phyloP scores from a whole-genome alignment of 352 stramenopile species.

The Ophiocytium majus region DNA sequence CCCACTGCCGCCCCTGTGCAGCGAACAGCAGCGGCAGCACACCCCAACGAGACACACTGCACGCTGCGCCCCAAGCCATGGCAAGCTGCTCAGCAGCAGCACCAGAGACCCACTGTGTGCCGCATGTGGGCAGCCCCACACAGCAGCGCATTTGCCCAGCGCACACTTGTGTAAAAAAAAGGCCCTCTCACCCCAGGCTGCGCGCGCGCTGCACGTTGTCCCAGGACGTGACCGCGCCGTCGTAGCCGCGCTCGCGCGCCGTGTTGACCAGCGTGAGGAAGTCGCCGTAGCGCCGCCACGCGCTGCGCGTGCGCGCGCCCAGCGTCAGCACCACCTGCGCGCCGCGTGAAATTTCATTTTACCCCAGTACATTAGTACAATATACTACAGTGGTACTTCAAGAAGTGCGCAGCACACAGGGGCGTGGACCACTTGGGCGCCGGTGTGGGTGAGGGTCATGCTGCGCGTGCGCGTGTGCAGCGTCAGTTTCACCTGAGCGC shows the following conservation, averaged over 20 bases:
- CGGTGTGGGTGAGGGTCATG: too few relatives aligned
- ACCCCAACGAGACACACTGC: not conserved
- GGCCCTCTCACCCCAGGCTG: not conserved
- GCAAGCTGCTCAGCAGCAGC: not conserved
- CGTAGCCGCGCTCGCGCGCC: too few relatives aligned
- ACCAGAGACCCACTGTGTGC: not conserved
- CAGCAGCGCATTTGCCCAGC: too few relatives aligned
- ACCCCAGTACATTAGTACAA: too few relatives aligned
- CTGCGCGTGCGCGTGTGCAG: not conserved
- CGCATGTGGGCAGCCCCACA: too few relatives aligned
- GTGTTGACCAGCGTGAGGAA: not conserved
- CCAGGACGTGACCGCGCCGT: not conserved
- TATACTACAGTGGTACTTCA: too few relatives aligned
- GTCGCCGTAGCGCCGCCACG: constrained; percentile 1
- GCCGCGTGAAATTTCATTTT: too few relatives aligned
- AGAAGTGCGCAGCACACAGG: too few relatives aligned
- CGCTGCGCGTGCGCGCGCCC: not conserved
- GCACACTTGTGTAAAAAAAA: too few relatives aligned
- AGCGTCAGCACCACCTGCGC: constrained; percentile 16
- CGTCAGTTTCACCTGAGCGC: not conserved
- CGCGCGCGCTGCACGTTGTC: not conserved
- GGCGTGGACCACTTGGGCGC: too few relatives aligned
- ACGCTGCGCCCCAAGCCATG: not conserved
- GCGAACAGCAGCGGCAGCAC: too few relatives aligned
- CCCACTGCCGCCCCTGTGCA: too few relatives aligned